These are phyloP conservation scores for Agrocybe praecox DNA, from an alignment of 768 basidiomycete species.

Conservation along the genomic window DNA sequence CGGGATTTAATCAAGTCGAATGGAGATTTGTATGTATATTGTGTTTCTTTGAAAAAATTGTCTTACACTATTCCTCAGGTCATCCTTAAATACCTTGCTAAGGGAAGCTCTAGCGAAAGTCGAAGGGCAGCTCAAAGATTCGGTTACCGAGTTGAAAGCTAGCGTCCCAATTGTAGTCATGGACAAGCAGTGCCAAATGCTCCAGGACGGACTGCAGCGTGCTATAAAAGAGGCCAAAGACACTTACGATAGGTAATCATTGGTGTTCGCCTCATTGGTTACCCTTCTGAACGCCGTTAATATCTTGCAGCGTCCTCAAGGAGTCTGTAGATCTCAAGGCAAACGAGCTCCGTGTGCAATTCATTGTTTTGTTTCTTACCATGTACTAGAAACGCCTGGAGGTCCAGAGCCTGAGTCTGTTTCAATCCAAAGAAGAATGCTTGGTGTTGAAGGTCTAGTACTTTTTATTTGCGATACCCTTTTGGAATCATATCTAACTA, in stretches of 20 bases:
- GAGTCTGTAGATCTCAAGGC: slow-evolving; percentile 12
- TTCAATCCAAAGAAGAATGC: slow-evolving; percentile 20
- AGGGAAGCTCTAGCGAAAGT: neutral
- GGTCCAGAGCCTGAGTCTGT: slow-evolving; percentile 19
- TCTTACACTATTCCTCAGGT: neutral
- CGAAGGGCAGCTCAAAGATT: slow-evolving; percentile 1
- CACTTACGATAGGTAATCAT: neutral
- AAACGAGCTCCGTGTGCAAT: neutral
- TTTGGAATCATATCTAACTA: neutral
- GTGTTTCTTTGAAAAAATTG: neutral
- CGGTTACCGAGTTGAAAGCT: neutral
- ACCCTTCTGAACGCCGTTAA: neutral
- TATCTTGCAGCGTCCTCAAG: neutral
- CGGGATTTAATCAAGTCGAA: slow-evolving; percentile 8
- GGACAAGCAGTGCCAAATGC: neutral
- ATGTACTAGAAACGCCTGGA: slow-evolving; percentile 15
- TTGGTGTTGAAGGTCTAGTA: slow-evolving; percentile 10
- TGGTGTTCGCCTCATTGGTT: neutral
- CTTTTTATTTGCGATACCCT: neutral
- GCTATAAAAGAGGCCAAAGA: neutral
- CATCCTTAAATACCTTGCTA: neutral
- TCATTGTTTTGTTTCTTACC: neutral
- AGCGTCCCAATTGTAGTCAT: neutral
- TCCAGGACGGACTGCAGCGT: slow-evolving; percentile 3
- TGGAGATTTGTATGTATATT: slow-evolving; percentile 5